phyloP scores from a whole-genome alignment of 2,329 filamentous ascomycete species.

The Scedosporium minutisporum region DNA sequence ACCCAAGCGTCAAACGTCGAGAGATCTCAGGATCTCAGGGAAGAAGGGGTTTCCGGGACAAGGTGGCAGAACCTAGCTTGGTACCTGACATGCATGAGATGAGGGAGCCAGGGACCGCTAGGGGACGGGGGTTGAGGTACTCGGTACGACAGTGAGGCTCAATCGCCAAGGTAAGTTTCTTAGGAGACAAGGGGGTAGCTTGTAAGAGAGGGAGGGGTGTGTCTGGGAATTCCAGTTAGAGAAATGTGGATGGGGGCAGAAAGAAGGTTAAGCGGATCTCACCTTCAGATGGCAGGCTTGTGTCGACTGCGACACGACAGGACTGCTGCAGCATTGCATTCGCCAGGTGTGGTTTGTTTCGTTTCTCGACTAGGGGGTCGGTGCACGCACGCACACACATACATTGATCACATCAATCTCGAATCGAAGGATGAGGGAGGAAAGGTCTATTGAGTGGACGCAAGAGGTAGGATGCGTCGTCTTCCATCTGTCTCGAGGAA shows the following conservation, averaged over 20 bases:
- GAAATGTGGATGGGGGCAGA: not conserved
- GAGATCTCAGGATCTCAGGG: not conserved
- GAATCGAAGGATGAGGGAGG: not conserved
- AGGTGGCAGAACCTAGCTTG: not conserved
- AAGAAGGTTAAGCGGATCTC: not conserved
- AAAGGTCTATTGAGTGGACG: not conserved
- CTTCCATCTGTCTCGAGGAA: not conserved
- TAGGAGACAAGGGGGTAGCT: no score
- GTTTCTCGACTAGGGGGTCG: conserved; percentile 1
- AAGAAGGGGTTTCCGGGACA: conserved; percentile 1
- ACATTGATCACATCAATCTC: not conserved
- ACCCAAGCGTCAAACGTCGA: not conserved
- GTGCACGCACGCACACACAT: not conserved
- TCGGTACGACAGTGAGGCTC: not conserved
- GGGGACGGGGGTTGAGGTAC: not conserved
- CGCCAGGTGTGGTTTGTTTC: not conserved
- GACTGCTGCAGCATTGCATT: not conserved
- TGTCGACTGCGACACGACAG: not conserved
- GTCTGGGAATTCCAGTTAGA: not conserved
- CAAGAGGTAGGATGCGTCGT: not conserved
- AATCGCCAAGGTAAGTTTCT: not conserved
- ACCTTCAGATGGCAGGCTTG: conserved; percentile 5
- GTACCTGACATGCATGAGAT: not conserved
- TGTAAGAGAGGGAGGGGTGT: not conserved
- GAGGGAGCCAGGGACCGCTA: not conserved